phyloP scores from a whole-genome alignment of 2,329 filamentous ascomycete genomes.

The Sarocladium brachiariae region DNA sequence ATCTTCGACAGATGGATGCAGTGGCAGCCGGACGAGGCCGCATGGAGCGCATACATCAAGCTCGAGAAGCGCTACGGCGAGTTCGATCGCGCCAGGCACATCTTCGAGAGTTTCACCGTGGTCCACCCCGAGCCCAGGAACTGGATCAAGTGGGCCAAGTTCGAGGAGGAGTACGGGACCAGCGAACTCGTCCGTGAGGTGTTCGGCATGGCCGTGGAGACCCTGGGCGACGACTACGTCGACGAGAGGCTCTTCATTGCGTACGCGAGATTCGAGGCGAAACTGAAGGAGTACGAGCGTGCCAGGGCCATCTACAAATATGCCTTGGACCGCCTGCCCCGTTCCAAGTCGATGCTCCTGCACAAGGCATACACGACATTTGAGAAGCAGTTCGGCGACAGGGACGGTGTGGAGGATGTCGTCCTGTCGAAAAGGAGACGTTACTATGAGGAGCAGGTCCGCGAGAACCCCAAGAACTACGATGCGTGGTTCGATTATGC shows the following conservation, averaged over 20 bases:
- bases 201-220: constrained; percentile 81
- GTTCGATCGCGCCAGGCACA: constrained; percentile 79
- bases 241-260: constrained; percentile 94
- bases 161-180: constrained; percentile 92
- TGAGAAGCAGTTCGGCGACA: constrained; percentile 95
- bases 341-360: constrained; percentile 74
- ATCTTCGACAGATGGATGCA: constrained; percentile 98
- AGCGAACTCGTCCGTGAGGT: constrained; percentile 89
- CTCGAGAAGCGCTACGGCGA: constrained; percentile 93
- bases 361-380: constrained; percentile 97
- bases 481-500: constrained; percentile 97
- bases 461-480: constrained; percentile 93
- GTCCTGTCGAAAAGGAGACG: constrained; percentile 90
- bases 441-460: constrained; percentile 89
- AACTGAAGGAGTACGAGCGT: constrained; percentile 91
- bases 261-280: constrained; percentile 91
- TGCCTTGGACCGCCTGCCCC: constrained; percentile 81
- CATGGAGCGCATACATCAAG: constrained; percentile 95
- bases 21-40: constrained; percentile 94
- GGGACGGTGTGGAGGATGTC: constrained; percentile 89
- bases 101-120: constrained; percentile 84
- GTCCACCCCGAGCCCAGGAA: constrained; percentile 92
- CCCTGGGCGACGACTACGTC: constrained; percentile 87
- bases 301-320: constrained; percentile 95
- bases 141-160: constrained; percentile 98